Evolutionary conservation across 345 rosid species (phyloP).

Genomic region (Euclidium syriacum): DNA sequence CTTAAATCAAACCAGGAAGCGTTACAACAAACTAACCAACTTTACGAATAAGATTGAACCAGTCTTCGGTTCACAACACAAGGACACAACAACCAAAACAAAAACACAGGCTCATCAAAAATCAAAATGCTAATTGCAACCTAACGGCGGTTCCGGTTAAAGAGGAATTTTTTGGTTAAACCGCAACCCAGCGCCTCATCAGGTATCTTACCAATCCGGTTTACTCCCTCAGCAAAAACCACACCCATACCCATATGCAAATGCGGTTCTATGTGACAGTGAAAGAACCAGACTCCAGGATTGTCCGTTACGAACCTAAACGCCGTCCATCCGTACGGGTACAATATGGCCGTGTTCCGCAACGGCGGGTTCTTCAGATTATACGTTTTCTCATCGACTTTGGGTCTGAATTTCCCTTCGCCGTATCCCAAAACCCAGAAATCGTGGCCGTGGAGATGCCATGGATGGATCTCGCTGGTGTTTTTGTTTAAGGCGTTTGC

Average conservation of each 20-base stretch:
- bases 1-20: background rate
- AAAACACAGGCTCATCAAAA: background rate
- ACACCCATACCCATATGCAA: conserved; percentile 96
- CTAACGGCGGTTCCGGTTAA: conserved; percentile 10
- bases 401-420: conserved; percentile 43
- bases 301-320: conserved; percentile 68
- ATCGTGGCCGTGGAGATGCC: conserved; percentile 91
- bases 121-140: background rate
- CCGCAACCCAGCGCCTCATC: conserved; percentile 50
- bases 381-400: conserved; percentile 32
- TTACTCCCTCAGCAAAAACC: conserved; percentile 57
- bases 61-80: conserved; percentile 6
- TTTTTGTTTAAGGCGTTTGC: conserved; percentile 39
- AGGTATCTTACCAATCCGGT: conserved; percentile 43
- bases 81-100: background rate
- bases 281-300: conserved; percentile 93
- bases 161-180: conserved; percentile 33
- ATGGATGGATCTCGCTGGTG: conserved; percentile 69
- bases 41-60: background rate
- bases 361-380: conserved; percentile 67
- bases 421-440: conserved; percentile 87
- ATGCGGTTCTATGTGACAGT: conserved; percentile 91
- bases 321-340: conserved; percentile 92
- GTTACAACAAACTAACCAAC: background rate
- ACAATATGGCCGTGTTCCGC: conserved; percentile 58